Evolutionary conservation across 768 basidiomycete species (phyloP).

Genomic region (Mycena alexandri): DNA sequence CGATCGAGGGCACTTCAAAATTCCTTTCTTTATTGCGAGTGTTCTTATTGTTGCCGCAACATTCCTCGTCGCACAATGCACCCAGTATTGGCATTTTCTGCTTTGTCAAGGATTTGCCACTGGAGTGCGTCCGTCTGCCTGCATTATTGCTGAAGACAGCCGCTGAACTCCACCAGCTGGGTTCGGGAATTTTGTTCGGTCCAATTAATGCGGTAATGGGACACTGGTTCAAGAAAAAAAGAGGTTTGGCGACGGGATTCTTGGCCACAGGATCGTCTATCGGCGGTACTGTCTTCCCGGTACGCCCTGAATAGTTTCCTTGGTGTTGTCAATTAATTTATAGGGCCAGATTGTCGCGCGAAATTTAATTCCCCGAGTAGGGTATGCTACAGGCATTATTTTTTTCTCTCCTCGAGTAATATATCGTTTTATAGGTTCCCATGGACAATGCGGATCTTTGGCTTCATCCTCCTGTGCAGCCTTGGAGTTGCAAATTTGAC

Average conservation of each 20-base stretch:
- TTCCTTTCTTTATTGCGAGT: slow-evolving; percentile 63
- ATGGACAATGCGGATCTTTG: slow-evolving; percentile 78
- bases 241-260: slow-evolving; percentile 67
- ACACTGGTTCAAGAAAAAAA: slow-evolving; percentile 74
- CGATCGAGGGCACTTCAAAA: slow-evolving; percentile 68
- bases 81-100: slow-evolving; percentile 82
- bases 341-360: slow-evolving; percentile 56
- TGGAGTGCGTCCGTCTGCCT: slow-evolving; percentile 58
- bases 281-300: slow-evolving; percentile 73
- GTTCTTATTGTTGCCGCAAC: slow-evolving; percentile 66
- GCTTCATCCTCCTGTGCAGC: slow-evolving; percentile 64
- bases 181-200: slow-evolving; percentile 62
- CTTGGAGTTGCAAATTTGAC: slow-evolving; percentile 64
- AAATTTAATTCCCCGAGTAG: slow-evolving; percentile 64
- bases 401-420: neutral
- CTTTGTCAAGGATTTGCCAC: slow-evolving; percentile 78
- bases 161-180: slow-evolving; percentile 36
- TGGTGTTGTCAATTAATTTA: neutral
- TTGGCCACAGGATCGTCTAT: slow-evolving; percentile 68
- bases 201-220: slow-evolving; percentile 63
- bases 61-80: slow-evolving; percentile 80
- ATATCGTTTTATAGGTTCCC: slow-evolving; percentile 60
- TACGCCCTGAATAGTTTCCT: neutral
- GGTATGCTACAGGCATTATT: slow-evolving; percentile 51
- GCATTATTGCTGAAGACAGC: slow-evolving; percentile 29